phyloP scores from a whole-genome alignment of 495 filamentous ascomycete species.

The Bathelium albidoporum region DNA sequence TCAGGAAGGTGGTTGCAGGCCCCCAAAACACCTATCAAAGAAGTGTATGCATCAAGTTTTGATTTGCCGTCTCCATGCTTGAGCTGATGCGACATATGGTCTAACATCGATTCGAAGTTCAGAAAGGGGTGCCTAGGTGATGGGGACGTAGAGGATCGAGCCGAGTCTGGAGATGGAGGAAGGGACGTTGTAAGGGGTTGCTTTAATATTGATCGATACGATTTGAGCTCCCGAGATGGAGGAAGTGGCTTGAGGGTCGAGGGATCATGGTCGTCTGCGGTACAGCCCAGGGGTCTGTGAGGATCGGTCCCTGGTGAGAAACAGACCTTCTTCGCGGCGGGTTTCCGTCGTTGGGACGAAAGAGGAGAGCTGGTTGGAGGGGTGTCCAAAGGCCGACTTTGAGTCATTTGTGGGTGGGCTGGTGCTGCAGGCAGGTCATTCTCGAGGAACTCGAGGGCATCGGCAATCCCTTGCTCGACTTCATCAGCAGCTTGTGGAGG shows the following conservation, averaged over 20 bases:
- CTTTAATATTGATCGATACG: conserved; percentile 83
- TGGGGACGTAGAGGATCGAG: conserved; percentile 14
- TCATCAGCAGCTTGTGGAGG: conserved; percentile 41
- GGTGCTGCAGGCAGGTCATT: background rate
- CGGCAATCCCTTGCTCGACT: conserved; percentile 30
- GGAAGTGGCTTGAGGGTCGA: conserved; percentile 39
- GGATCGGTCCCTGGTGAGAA: conserved; percentile 59
- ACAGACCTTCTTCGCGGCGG: conserved; percentile 48
- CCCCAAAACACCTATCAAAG: conserved; percentile 62
- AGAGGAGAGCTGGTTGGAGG: conserved; percentile 31
- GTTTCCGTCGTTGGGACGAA: conserved; percentile 30
- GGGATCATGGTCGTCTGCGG: conserved; percentile 27
- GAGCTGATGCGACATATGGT: conserved; percentile 70
- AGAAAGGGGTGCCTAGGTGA: conserved; percentile 29
- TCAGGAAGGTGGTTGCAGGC: conserved; percentile 53
- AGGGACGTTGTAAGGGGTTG: conserved; percentile 27
- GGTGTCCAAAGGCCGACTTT: background rate
- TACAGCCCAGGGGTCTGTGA: conserved; percentile 44
- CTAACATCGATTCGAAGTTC: conserved; percentile 63
- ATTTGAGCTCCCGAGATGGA: conserved; percentile 54
- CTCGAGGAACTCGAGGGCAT: conserved; percentile 26
- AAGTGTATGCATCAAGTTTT: conserved; percentile 77
- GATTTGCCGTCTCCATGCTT: conserved; percentile 56
- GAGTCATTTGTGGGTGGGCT: background rate
- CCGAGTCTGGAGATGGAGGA: background rate